phyloP scores from a whole-genome alignment of 345 rosid genomes.

The Citrus sinensis region DVS_A1.0 CM039166.1:19231501-19232000 shows the following conservation, averaged over 20 bases:
- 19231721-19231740: conserved; percentile 72
- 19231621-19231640: conserved; percentile 99
- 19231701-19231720: conserved; percentile 89
- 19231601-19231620: conserved; percentile 88
- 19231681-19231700: conserved; percentile 99
- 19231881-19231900: conserved; percentile 47
- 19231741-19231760: conserved; percentile 66
- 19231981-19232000: conserved; percentile 77
- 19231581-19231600: conserved; percentile 97
- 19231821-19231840: conserved; percentile 88
- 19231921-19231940: conserved; percentile 26
- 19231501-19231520: conserved; percentile 93
- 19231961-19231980: conserved; percentile 83
- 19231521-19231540: conserved; percentile 91
- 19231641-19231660: conserved; percentile 99
- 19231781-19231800: conserved; percentile 68
- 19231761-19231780: conserved; percentile 54
- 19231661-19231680: conserved; percentile 98
- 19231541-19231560: conserved; percentile 96
- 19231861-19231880: conserved; percentile 72
- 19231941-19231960: conserved; percentile 53
- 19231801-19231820: conserved; percentile 74
- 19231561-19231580: conserved; percentile 99
- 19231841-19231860: conserved; percentile 66
- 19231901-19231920: conserved; percentile 39